Conservation (phyloP, 768 basidiomycete genomes). For the Agrocybe praecox region DNA sequence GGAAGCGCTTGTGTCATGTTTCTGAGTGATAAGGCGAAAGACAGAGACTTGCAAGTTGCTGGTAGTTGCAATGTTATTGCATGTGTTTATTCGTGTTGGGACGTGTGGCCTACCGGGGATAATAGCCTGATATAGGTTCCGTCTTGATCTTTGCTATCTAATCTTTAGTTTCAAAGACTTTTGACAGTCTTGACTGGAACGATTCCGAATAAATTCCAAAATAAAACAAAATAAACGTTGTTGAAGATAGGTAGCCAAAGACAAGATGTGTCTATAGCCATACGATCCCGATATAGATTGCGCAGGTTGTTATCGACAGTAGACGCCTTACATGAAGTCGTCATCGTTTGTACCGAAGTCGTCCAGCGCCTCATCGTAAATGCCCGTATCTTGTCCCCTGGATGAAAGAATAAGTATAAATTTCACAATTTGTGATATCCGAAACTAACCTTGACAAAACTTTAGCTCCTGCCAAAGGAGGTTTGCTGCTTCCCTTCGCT, state of each 20-base stretch:
- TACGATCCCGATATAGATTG: not conserved
- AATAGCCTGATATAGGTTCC: not conserved
- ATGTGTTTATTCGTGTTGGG: not conserved
- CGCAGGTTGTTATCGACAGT: not conserved
- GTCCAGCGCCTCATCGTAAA: conserved; percentile 90
- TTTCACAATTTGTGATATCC: not conserved
- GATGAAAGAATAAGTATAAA: conserved; percentile 11
- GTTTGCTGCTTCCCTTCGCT: conserved; percentile 68
- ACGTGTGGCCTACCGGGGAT: not conserved
- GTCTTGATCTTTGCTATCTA: not conserved
- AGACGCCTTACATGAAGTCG: conserved; percentile 83
- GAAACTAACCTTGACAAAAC: conserved; percentile 55
- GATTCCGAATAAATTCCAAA: not conserved
- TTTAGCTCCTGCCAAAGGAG: conserved; percentile 76
- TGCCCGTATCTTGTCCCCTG: conserved; percentile 70
- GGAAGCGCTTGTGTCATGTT: not conserved
- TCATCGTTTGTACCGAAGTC: conserved; percentile 76
- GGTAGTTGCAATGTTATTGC: too few relatives aligned
- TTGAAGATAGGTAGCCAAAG: not conserved
- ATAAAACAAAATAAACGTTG: not conserved
- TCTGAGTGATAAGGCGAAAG: too few relatives aligned
- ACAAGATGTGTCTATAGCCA: not conserved
- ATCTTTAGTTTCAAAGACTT: not conserved
- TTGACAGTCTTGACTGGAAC: not conserved
- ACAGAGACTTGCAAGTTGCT: too few relatives aligned